Evolutionary conservation across 768 basidiomycete species (phyloP).

Genomic region (Mycena sanguinolenta): DNA sequence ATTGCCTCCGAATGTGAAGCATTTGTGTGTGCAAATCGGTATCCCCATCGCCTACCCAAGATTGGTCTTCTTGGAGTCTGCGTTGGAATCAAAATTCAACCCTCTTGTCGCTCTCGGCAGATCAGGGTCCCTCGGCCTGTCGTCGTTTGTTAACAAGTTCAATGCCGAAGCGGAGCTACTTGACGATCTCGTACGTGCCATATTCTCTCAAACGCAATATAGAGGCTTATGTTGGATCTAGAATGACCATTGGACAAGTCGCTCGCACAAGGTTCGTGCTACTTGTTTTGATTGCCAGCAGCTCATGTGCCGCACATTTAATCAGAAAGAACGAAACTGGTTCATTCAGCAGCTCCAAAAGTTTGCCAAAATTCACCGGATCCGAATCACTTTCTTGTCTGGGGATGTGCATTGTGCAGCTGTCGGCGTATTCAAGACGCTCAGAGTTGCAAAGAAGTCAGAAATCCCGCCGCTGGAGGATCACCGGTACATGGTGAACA

Average conservation of each 20-base stretch:
- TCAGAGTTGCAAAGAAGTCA: slow-evolving; percentile 61
- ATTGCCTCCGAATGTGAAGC: slow-evolving; percentile 79
- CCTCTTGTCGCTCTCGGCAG: slow-evolving; percentile 84
- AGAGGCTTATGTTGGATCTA: slow-evolving; percentile 40
- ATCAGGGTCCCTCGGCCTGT: slow-evolving; percentile 74
- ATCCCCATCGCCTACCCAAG: slow-evolving; percentile 94
- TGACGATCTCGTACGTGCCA: slow-evolving; percentile 81
- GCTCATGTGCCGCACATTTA: slow-evolving; percentile 13
- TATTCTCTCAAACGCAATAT: not conserved
- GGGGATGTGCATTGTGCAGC: slow-evolving; percentile 97
- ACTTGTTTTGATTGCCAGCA: slow-evolving; percentile 1
- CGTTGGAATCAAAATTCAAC: slow-evolving; percentile 86
- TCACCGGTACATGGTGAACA: slow-evolving; percentile 91
- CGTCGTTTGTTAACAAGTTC: slow-evolving; percentile 90
- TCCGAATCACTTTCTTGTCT: slow-evolving; percentile 87
- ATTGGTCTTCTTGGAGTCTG: slow-evolving; percentile 87
- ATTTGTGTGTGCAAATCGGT: slow-evolving; percentile 87
- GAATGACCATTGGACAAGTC: slow-evolving; percentile 96
- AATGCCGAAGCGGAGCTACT: slow-evolving; percentile 93
- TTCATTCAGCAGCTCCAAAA: slow-evolving; percentile 84
- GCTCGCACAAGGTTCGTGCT: slow-evolving; percentile 74
- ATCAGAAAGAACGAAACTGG: slow-evolving; percentile 91
- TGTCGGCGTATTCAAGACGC: slow-evolving; percentile 82
- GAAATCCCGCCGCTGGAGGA: slow-evolving; percentile 71
- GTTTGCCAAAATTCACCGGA: slow-evolving; percentile 70